Evolutionary conservation across 2,329 filamentous ascomycete genomes (phyloP).

Genomic region (Fusarium phyllophilum): DNA sequence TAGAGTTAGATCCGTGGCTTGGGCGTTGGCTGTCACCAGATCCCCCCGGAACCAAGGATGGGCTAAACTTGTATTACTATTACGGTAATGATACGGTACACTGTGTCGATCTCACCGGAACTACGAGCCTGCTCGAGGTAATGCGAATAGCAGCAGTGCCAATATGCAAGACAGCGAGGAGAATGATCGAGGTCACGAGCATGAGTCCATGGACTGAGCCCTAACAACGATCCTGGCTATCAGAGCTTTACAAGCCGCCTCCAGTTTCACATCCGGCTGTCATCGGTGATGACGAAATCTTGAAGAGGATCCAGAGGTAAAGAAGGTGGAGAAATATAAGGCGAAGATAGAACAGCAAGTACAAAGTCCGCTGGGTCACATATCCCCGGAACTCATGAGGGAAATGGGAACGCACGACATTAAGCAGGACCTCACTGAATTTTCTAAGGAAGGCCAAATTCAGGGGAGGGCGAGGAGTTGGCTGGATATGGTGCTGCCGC

Average conservation of each 20-base stretch:
- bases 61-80: background rate
- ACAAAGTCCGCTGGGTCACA: background rate
- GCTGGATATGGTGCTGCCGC: background rate
- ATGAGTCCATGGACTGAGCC: accelerated
- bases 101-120: background rate
- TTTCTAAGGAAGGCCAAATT: no score
- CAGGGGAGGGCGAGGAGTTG: no score
- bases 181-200: background rate
- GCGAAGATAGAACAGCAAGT: background rate
- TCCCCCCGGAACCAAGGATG: background rate
- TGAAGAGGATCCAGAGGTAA: background rate
- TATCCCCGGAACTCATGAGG: background rate
- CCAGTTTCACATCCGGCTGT: background rate
- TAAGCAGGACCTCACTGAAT: no score
- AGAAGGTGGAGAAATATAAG: accelerated
- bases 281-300: accelerated
- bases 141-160: background rate
- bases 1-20: background rate
- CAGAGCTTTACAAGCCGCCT: background rate
- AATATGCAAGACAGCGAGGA: accelerated
- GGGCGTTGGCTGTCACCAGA: background rate
- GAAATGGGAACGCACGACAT: accelerated
- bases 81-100: background rate
- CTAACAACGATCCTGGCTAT: background rate
- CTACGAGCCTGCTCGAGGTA: accelerated